Evolutionary conservation across 176 grass and related monocot genomes (phyloP).

Genomic region (Tuctoria greenei): DNA sequence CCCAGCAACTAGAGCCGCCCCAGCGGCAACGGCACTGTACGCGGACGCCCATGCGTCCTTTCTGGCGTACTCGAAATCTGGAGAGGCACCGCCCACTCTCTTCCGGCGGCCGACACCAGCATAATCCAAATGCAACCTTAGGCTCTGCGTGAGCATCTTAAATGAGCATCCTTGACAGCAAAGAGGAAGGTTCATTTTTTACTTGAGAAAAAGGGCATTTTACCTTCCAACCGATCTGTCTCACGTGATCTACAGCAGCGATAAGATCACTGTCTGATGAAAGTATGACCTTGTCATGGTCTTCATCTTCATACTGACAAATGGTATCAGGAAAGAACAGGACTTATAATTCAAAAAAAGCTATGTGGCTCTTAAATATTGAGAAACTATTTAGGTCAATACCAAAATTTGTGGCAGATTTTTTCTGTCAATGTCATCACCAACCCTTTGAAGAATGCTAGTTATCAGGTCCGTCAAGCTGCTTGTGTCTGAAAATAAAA

Average conservation of each 20-base stretch:
- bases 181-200: not conserved
- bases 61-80: constrained; percentile 62
- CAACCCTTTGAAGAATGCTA: constrained; percentile 76
- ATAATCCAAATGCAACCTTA: constrained; percentile 85
- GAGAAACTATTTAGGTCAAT: constrained; percentile 2
- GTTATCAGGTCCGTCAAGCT: constrained; percentile 86
- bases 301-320: constrained; percentile 82
- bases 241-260: constrained; percentile 85
- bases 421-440: constrained; percentile 77
- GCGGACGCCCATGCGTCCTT: constrained; percentile 87
- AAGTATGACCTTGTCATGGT: constrained; percentile 92
- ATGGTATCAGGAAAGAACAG: constrained; percentile 13
- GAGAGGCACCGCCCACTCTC: constrained; percentile 27
- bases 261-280: constrained; percentile 75
- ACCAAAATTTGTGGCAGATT: constrained; percentile 97
- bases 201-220: constrained; percentile 9
- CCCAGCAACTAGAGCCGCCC: constrained; percentile 81
- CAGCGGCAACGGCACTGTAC: constrained; percentile 69
- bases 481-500: constrained; percentile 57
- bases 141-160: constrained; percentile 44
- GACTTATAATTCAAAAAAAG: constrained; percentile 2
- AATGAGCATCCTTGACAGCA: constrained; percentile 16
- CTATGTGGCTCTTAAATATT: not conserved
- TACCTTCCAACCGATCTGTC: constrained; percentile 97
- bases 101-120: constrained; percentile 54